Conservation (phyloP, 305 asterid species). For the Fraxinus sp. region DNA sequence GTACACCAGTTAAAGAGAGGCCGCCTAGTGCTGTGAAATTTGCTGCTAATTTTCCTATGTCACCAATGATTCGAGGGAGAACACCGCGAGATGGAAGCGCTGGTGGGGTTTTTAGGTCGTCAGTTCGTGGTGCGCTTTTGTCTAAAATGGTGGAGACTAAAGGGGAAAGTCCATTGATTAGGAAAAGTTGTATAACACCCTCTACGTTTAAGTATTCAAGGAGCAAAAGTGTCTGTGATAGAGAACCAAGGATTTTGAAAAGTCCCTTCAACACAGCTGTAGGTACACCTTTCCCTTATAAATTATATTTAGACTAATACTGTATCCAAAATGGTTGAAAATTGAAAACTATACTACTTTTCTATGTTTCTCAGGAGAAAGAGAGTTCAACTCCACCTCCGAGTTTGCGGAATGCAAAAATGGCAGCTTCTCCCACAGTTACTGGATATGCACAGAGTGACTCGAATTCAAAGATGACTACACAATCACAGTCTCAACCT, state of each 20-base stretch:
- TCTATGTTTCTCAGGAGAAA: conserved; percentile 43
- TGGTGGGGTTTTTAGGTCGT: conserved; percentile 46
- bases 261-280: conserved; percentile 71
- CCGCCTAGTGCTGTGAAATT: conserved; percentile 49
- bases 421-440: conserved; percentile 36
- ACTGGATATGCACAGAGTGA: conserved; percentile 33
- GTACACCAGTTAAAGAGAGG: conserved; percentile 73
- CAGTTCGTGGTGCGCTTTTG: conserved; percentile 68
- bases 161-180: conserved; percentile 57
- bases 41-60: conserved; percentile 44
- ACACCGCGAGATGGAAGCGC: conserved; percentile 64
- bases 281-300: conserved; percentile 60
- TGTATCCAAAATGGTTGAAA: not conserved
- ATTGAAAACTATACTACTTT: not conserved
- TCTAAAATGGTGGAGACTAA: conserved; percentile 48
- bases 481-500: conserved; percentile 33
- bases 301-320: not conserved
- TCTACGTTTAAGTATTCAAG: conserved; percentile 48
- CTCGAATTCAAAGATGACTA: conserved; percentile 31
- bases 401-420: conserved; percentile 38
- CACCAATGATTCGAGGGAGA: conserved; percentile 69
- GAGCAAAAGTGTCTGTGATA: conserved; percentile 72
- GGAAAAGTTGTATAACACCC: conserved; percentile 77
- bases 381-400: conserved; percentile 86
- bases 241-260: conserved; percentile 52